These are phyloP conservation scores for Candida sp. DNA, from an alignment of 1,139 yeast species.

Conservation along the genomic window DNA sequence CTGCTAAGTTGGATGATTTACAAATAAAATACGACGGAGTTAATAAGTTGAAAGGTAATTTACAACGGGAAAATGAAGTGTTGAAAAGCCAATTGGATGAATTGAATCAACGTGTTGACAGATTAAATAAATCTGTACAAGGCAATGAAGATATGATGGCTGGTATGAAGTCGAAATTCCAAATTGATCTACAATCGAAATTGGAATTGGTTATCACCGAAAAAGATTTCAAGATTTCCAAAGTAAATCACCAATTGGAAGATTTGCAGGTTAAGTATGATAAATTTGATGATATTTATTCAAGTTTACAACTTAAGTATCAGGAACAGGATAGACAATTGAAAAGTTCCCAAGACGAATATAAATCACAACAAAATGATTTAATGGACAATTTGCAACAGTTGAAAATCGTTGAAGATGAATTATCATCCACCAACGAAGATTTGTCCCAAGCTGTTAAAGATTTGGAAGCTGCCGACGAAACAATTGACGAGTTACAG, in stretches of 20 bases:
- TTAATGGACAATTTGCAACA: neutral
- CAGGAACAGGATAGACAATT: neutral
- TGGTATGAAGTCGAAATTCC: constrained; percentile 19
- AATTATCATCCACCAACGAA: neutral
- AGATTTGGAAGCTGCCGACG: neutral
- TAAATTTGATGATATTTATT: neutral
- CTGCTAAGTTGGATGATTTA: constrained; percentile 1
- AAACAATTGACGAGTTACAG: neutral
- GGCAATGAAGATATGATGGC: constrained; percentile 3
- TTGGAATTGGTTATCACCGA: constrained; percentile 25
- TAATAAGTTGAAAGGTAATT: constrained; percentile 2
- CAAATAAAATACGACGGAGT: constrained; percentile 3
- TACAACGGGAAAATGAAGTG: constrained; percentile 1
- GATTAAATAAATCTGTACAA: neutral
- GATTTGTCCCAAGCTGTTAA: neutral
- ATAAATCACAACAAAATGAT: neutral
- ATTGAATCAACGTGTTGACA: constrained; percentile 1
- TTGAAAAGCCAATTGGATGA: neutral
- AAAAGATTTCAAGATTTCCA: constrained; percentile 20
- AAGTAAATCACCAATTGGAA: constrained; percentile 8
- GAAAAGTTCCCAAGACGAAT: neutral
- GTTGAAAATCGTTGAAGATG: neutral
- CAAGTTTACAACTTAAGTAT: neutral
- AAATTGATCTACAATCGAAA: constrained; percentile 24
- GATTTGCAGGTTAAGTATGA: neutral